phyloP scores from a whole-genome alignment of 768 basidiomycete genomes.

The Suillus americanus region DNA sequence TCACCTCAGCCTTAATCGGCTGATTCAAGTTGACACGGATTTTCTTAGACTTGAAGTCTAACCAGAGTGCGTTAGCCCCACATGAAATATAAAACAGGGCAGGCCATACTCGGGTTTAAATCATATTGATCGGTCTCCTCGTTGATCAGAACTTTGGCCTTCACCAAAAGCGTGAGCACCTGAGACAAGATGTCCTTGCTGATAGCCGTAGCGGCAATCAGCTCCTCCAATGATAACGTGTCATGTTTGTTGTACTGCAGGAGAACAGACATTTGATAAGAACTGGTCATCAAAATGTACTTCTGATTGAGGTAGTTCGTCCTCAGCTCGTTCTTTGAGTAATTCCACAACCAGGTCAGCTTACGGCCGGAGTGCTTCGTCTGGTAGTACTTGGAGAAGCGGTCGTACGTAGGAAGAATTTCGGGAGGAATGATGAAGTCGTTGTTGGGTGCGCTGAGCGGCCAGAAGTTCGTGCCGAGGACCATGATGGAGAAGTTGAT shows the following conservation, averaged over 20 bases:
- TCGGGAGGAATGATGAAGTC: slow-evolving; percentile 90
- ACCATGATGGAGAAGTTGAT: slow-evolving; percentile 94
- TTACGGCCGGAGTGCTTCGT: slow-evolving; percentile 93
- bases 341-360: slow-evolving; percentile 98
- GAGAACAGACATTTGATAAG: slow-evolving; percentile 94
- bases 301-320: slow-evolving; percentile 93
- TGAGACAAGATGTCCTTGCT: slow-evolving; percentile 78
- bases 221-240: slow-evolving; percentile 78
- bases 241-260: slow-evolving; percentile 93
- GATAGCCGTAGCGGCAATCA: slow-evolving; percentile 77
- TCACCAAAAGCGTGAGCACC: slow-evolving; percentile 62
- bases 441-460: slow-evolving; percentile 76
- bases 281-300: slow-evolving; percentile 93
- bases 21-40: slow-evolving; percentile 88
- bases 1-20: slow-evolving; percentile 93
- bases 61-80: neutral
- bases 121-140: slow-evolving; percentile 91
- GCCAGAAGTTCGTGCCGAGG: slow-evolving; percentile 96
- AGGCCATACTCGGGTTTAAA: slow-evolving; percentile 70
- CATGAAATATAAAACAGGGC: accelerated
- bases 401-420: slow-evolving; percentile 82
- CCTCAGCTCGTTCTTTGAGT: slow-evolving; percentile 93
- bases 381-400: slow-evolving; percentile 92
- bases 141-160: slow-evolving; percentile 86
- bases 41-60: slow-evolving; percentile 92